Conservation (phyloP, 2,329 filamentous ascomycete species). For the Tetracladium maxilliforme region DNA sequence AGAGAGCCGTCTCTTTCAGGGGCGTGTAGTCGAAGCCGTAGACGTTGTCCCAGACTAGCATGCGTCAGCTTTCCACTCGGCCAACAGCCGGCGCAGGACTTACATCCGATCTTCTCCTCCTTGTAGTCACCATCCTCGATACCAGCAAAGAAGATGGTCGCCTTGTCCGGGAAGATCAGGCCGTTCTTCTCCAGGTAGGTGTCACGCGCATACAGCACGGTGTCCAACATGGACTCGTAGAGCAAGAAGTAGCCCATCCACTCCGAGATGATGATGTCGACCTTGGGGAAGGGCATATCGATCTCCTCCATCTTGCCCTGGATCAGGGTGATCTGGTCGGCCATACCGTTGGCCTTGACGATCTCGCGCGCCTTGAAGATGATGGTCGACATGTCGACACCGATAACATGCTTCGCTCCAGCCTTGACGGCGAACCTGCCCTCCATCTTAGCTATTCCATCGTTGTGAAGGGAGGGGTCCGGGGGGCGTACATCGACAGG, state of each 20-base stretch:
- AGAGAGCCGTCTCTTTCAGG: conserved; percentile 83
- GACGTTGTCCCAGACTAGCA: conserved; percentile 92
- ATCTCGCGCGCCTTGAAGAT: conserved; percentile 98
- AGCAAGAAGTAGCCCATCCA: conserved; percentile 99
- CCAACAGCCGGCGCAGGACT: conserved; percentile 19
- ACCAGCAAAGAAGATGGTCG: conserved; percentile 88
- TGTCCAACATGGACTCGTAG: conserved; percentile 98
- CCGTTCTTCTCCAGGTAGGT: conserved; percentile 76
- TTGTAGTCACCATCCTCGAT: conserved; percentile 99
- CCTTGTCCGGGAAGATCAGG: conserved; percentile 97
- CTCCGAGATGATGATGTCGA: conserved; percentile 99
- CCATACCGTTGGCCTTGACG: conserved; percentile 79
- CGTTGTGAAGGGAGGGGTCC: conserved; percentile 2
- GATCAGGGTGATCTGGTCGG: conserved; percentile 90
- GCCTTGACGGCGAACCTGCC: conserved; percentile 89
- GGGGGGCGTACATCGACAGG: conserved; percentile 73
- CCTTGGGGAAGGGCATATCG: conserved; percentile 78
- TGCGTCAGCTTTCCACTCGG: conserved; percentile 4
- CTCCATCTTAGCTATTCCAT: conserved; percentile 4
- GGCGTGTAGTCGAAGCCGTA: conserved; percentile 96
- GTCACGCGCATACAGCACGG: conserved; percentile 91
- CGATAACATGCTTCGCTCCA: conserved; percentile 95
- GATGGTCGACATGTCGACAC: conserved; percentile 99
- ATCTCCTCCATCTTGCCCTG: conserved; percentile 99
- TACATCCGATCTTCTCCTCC: conserved; percentile 99